Evolutionary conservation across 1,284 basidiomycete species (phyloP), one percentile per base, ranked within the genome.

Genomic region (Ceratobasidium sp.): DNA sequence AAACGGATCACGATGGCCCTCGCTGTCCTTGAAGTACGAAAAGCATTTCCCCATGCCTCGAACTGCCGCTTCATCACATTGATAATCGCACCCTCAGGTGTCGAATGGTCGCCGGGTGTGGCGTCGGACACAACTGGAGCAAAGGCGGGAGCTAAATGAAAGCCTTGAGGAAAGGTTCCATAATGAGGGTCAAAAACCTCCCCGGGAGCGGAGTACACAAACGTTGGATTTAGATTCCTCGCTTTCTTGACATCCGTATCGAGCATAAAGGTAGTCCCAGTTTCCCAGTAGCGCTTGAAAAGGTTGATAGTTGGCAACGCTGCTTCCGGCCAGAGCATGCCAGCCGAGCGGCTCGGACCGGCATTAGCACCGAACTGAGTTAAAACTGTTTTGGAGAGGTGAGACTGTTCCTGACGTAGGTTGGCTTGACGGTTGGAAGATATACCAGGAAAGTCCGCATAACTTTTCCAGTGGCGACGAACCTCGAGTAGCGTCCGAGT

Each of bases 221-320:
- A 71, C 20, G 33, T 56, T 6, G 69, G 69, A 39, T 71, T 60
- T 13, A 71, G 53, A 39, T 58, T 40, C n/a, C 15, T 71, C 23
- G 69, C 69, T 20, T 13, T 40, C 23, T 58, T 33, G 20, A 71
- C n/a, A 40, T 71, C 69, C n/a, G 28, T 26, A 4, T 26, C 39
- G 9, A 39, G 69, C 7, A 42, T 71, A 15, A 44, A 56, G 10
- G 53, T 71, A 3, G 69, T 71, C 9, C 69, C 69, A 3, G 69
- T 71, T 20, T 71, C 26, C 75, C 75, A 77, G 55, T 77, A 77
- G 12, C 42, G 33, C 23, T 7, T 61, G 42, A 60, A 77, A 3
- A 77, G 40, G 2, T 10, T 26, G 3, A 7, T 2, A 9, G 51
- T 53, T 1, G 75, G 64, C 18, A 13, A 4, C 39, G 28, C 39